These are phyloP conservation scores for Agapanthus africanus DNA, from an alignment of 106 monocot species.

Conservation along the genomic window DNA sequence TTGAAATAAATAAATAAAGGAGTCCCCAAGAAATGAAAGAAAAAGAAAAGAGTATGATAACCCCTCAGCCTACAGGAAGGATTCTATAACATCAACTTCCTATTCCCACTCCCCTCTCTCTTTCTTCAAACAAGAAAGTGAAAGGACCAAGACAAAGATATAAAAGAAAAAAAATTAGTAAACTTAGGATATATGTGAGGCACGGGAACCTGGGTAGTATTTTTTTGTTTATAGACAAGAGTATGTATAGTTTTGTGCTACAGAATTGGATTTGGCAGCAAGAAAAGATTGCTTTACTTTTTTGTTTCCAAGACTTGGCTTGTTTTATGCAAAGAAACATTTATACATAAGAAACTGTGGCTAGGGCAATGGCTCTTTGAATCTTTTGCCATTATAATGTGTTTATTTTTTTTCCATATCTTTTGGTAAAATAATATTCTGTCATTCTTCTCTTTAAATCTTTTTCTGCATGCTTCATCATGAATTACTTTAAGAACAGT, in stretches of 20 bases:
- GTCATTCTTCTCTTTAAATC: background rate
- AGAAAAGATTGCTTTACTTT: conserved; percentile 8
- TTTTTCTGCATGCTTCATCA: background rate
- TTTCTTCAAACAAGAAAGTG: conserved; percentile 2
- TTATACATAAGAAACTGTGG: no score
- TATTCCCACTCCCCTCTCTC: background rate
- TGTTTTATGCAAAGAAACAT: background rate
- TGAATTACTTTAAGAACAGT: background rate
- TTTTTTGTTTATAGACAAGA: background rate
- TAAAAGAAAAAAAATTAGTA: no score
- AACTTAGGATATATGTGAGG: no score
- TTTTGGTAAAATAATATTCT: no score
- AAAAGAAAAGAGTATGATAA: background rate
- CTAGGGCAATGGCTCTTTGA: no score
- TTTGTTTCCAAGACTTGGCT: background rate
- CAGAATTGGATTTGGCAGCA: conserved; percentile 1
- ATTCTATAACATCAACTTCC: background rate
- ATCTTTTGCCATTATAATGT: no score
- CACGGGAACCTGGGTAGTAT: background rate
- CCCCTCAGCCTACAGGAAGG: background rate
- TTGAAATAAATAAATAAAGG: background rate
- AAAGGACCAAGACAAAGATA: background rate
- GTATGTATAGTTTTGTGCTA: conserved; percentile 1
- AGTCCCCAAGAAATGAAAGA: no score
- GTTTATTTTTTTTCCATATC: no score